These are phyloP conservation scores for Phytopythium kandeliae DNA, from an alignment of 352 stramenopile species.

Conservation along the genomic window DNA sequence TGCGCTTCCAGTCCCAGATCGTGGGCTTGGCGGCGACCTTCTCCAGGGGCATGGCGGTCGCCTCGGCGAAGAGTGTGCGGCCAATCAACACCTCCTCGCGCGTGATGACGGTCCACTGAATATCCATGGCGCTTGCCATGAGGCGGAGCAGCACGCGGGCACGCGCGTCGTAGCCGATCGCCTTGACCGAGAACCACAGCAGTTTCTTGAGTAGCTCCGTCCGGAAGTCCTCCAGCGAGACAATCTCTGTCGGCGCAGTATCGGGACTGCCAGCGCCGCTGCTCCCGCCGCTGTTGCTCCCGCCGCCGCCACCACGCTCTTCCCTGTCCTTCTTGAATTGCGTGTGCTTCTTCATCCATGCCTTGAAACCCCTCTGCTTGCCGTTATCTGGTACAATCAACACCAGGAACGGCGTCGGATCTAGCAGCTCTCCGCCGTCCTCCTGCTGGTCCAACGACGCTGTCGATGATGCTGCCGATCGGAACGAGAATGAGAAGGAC, in stretches of 20 bases:
- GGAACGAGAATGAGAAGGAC: not conserved
- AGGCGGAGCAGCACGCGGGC: conserved; percentile 46
- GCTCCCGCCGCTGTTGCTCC: too few species aligned
- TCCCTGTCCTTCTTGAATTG: conserved; percentile 21
- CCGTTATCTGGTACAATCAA: conserved; percentile 36
- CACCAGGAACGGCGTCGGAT: conserved; percentile 56
- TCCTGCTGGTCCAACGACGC: not conserved
- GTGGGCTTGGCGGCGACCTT: conserved; percentile 49
- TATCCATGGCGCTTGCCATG: conserved; percentile 38
- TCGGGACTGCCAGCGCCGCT: conserved; percentile 2
- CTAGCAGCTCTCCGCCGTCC: conserved; percentile 23
- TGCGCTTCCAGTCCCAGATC: conserved; percentile 78
- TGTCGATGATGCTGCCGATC: conserved; percentile 4
- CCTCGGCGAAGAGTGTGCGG: conserved; percentile 63
- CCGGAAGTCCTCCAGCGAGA: conserved; percentile 36
- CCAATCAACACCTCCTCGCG: conserved; percentile 65
- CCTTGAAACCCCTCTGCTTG: conserved; percentile 14
- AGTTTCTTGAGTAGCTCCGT: conserved; percentile 55
- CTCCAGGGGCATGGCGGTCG: conserved; percentile 63
- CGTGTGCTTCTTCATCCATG: conserved; percentile 23
- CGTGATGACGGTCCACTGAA: conserved; percentile 60
- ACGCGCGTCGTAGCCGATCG: conserved; percentile 71
- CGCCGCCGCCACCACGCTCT: conserved; percentile 8
- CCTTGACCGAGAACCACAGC: conserved; percentile 77
- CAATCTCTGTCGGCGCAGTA: conserved; percentile 6